phyloP scores from a whole-genome alignment of 495 filamentous ascomycete species.

The Copromyces sp. region DNA sequence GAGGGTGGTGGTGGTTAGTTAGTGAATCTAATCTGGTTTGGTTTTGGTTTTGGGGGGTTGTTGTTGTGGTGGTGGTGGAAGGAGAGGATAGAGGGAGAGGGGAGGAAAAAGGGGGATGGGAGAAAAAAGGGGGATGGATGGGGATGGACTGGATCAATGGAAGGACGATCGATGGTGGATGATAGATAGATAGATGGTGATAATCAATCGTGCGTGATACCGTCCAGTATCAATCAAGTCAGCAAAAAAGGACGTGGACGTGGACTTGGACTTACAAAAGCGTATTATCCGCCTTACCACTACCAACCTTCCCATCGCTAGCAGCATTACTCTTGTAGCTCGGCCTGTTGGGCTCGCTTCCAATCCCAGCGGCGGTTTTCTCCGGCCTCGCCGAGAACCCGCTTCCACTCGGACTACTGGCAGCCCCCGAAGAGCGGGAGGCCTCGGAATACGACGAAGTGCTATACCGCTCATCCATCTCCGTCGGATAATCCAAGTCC shows the following conservation, averaged over 20 bases:
- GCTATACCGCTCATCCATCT: slow-evolving; percentile 9
- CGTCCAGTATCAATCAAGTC: too few relatives aligned
- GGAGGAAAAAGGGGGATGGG: background rate
- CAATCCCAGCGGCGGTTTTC: background rate
- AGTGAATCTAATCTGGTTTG: background rate
- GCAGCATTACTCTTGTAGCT: background rate
- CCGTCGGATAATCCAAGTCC: slow-evolving; percentile 20
- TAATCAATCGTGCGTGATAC: too few relatives aligned
- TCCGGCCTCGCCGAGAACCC: slow-evolving; percentile 3
- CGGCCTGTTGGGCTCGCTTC: background rate
- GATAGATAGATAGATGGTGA: too few relatives aligned
- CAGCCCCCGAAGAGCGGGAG: background rate
- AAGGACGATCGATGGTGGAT: too few relatives aligned
- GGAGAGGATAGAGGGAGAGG: background rate
- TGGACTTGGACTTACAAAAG: background rate
- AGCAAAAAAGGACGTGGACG: too few relatives aligned
- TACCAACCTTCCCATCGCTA: background rate
- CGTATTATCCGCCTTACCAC: background rate
- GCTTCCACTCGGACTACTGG: background rate
- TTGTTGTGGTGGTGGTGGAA: too few relatives aligned
- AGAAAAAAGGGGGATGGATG: background rate
- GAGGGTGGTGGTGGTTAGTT: background rate
- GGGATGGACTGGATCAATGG: too few relatives aligned
- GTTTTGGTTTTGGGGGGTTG: too few relatives aligned
- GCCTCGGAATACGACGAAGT: background rate